Evolutionary conservation across 164 flowering plant genomes (phyloP), one percentile per base, ranked within the genome.

Genomic region (Protea cynaroides): DNA sequence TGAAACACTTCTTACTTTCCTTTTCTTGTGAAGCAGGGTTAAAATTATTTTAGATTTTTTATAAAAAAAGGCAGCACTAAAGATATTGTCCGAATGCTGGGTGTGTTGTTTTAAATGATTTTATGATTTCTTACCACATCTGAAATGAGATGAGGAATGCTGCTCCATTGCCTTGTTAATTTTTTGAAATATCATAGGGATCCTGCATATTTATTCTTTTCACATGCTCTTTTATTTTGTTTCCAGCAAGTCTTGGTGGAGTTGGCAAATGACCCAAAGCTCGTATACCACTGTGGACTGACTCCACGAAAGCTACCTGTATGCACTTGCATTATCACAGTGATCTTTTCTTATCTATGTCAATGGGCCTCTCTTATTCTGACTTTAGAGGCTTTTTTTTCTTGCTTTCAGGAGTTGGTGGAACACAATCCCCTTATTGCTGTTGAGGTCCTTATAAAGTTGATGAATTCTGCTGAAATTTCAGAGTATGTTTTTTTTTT

Each of bases 221-320:
- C 3, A 56, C 7, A 52, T 21, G 2, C 40, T 52, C 34, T 44
- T 19, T 23, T 55, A 11, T 62, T 58, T 21, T 56, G 1, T 49
- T 62, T 69, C 64, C 72, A 94, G 97, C 86, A 84, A 91, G 85
- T 95, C 52, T 43, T 86, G 67, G 60, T 77, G 68, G 96, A 90
- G 82, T 77, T 95, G 80, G 81, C 80, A 57, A 88, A 84, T 73
- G 97, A 95, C 51, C 86, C 96, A 34, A 95, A 92, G 82, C 88
- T 95, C 71, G 97, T 95, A 7, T 92, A 95, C 78, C 96, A 95
- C 61, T 95, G 97, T 76, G 99, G 99, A 65, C 74, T 95, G 74
- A 88, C 97, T n/a, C 97, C 99, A 22, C 74, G 75, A 62, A 95
- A 84, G 75, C 75, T 95, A 55, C 99, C 99, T 36, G 99, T 94